These are phyloP conservation scores for Saxophila tyrrhenica DNA, from an alignment of 495 filamentous ascomycete species.

Conservation along the genomic window DNA sequence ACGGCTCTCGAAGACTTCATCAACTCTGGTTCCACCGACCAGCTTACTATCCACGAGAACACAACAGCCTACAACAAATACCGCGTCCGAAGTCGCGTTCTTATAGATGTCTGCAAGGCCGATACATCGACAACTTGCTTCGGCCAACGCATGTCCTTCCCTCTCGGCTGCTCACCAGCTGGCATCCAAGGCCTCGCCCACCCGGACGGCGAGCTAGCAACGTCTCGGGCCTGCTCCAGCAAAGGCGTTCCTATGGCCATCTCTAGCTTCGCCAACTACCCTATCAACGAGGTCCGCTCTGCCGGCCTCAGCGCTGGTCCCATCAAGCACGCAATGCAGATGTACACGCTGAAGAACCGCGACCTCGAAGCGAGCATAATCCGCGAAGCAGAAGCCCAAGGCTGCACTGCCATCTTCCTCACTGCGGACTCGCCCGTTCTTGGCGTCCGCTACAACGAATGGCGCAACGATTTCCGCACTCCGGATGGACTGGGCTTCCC, in stretches of 20 bases:
- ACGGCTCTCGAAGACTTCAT: conserved; percentile 32
- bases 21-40: conserved; percentile 38
- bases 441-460: conserved; percentile 23
- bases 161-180: conserved; percentile 34
- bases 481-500: conserved; percentile 21
- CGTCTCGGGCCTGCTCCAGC: conserved; percentile 34
- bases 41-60: conserved; percentile 34
- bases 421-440: conserved; percentile 24
- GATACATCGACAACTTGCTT: conserved; percentile 41
- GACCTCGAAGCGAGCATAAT: conserved; percentile 25
- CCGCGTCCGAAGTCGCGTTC: conserved; percentile 43
- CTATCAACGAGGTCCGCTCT: conserved; percentile 40
- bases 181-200: conserved; percentile 39
- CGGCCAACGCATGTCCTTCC: conserved; percentile 29
- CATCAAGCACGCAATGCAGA: conserved; percentile 37
- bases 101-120: conserved; percentile 40
- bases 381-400: conserved; percentile 27
- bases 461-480: conserved; percentile 21
- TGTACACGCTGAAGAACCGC: conserved; percentile 36
- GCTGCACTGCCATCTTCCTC: conserved; percentile 23
- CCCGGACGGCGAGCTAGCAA: conserved; percentile 40
- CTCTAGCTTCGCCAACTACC: conserved; percentile 41
- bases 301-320: conserved; percentile 28
- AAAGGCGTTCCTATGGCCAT: conserved; percentile 41
- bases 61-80: conserved; percentile 30